These are phyloP conservation scores for Solanum pennellii DNA, from an alignment of 257 asterid genomes.

Conservation along the genomic window DNA sequence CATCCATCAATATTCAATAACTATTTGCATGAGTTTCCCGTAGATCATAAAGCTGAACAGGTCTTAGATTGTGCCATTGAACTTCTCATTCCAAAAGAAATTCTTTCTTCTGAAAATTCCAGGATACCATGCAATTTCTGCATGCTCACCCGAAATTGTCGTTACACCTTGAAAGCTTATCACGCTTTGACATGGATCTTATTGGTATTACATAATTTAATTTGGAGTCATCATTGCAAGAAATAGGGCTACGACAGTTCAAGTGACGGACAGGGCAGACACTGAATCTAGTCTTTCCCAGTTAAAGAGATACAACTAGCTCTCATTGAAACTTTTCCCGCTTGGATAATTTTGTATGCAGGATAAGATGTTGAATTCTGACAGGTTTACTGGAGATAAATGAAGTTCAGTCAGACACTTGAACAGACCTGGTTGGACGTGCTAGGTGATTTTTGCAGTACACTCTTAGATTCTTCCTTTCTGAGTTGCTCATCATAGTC, in stretches of 20 bases:
- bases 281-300: neutral
- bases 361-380: neutral
- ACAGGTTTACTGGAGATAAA: neutral
- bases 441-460: constrained; percentile 71
- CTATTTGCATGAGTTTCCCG: neutral
- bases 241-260: neutral
- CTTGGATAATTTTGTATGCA: neutral
- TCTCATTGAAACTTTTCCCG: neutral
- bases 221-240: neutral
- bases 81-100: neutral
- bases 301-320: neutral
- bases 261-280: neutral
- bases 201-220: neutral
- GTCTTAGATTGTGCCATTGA: neutral
- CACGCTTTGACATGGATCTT: neutral
- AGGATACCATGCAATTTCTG: neutral
- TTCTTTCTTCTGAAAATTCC: neutral
- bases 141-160: neutral
- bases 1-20: neutral
- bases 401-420: neutral
- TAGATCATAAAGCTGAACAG: neutral
- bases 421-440: constrained; percentile 78
- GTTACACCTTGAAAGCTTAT: neutral
- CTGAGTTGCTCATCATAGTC: constrained; percentile 92
- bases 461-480: constrained; percentile 76